These are phyloP conservation scores for Mycena rosella DNA, from an alignment of 768 basidiomycete genomes.

Conservation along the genomic window DNA sequence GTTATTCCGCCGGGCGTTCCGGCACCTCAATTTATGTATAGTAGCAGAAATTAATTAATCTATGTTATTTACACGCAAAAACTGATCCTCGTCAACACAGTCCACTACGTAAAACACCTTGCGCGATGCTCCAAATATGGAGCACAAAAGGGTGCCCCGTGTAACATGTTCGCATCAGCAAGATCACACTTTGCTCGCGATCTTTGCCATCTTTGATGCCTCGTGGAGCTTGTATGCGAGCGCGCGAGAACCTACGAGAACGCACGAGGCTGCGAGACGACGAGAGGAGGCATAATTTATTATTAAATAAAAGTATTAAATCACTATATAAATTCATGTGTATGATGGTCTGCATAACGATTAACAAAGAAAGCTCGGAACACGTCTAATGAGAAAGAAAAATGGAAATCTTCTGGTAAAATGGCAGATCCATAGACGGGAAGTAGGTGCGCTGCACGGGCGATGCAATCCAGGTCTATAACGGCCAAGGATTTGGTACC, in stretches of 20 bases:
- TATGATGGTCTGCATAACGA: neutral
- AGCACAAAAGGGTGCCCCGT: slow-evolving; percentile 14
- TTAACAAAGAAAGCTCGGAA: neutral
- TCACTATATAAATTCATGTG: neutral
- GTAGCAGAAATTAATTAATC: neutral
- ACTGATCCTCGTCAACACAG: slow-evolving; percentile 20
- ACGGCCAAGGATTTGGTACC: neutral
- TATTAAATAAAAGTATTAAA: neutral
- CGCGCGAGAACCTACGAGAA: no score
- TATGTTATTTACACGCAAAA: slow-evolving; percentile 14
- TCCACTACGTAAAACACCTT: slow-evolving; percentile 17
- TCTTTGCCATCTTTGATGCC: no score
- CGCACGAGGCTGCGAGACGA: no score
- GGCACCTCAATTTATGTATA: neutral
- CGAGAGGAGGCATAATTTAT: no score
- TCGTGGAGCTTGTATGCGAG: no score
- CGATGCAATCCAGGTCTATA: neutral
- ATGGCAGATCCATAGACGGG: neutral
- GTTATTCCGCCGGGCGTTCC: no score
- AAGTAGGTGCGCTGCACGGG: neutral
- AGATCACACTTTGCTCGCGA: no score
- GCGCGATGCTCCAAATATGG: neutral
- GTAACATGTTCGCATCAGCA: slow-evolving; percentile 7
- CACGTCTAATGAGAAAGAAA: neutral
- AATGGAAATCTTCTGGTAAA: neutral